phyloP scores from a whole-genome alignment of 1,284 basidiomycete species.

The Meira nashicola region DNA sequence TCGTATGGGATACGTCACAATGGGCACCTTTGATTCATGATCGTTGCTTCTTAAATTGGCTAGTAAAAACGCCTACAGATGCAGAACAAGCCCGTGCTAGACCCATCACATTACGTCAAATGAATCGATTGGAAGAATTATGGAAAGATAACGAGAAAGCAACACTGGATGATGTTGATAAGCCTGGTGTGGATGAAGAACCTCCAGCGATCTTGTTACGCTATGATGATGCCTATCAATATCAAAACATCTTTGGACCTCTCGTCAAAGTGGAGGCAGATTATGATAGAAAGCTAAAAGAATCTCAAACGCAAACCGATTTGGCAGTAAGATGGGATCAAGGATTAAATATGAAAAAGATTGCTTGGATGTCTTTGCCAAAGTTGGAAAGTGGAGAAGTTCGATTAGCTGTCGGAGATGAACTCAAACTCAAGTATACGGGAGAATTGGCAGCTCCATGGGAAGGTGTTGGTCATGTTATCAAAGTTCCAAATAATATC shows the following conservation, averaged over 20 bases:
- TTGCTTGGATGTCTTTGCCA: constrained; percentile 92
- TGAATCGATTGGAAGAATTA: constrained; percentile 92
- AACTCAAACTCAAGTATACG: constrained; percentile 80
- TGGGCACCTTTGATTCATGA: constrained; percentile 99
- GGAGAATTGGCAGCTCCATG: constrained; percentile 74
- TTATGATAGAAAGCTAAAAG: constrained; percentile 95
- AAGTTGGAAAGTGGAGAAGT: constrained; percentile 98
- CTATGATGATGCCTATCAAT: constrained; percentile 98
- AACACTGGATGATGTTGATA: constrained; percentile 91
- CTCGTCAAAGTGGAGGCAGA: constrained; percentile 99
- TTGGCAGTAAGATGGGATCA: constrained; percentile 95
- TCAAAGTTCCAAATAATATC: constrained; percentile 99
- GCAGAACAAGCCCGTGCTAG: constrained; percentile 89
- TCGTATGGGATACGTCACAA: constrained; percentile 94
- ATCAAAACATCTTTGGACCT: constrained; percentile 97
- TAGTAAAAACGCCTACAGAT: constrained; percentile 93
- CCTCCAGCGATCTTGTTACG: constrained; percentile 78
- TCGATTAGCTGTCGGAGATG: constrained; percentile 91
- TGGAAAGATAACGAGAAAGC: constrained; percentile 96
- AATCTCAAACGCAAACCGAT: constrained; percentile 95
- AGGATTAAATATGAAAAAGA: constrained; percentile 92
- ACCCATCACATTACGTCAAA: constrained; percentile 92
- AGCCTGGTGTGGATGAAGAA: constrained; percentile 67
- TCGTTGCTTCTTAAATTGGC: constrained; percentile 94
- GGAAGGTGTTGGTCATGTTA: constrained; percentile 96